Base-by-base conservation (phyloP, 2,329 filamentous ascomycete genomes). In the Penicillium vulpinum region DNA sequence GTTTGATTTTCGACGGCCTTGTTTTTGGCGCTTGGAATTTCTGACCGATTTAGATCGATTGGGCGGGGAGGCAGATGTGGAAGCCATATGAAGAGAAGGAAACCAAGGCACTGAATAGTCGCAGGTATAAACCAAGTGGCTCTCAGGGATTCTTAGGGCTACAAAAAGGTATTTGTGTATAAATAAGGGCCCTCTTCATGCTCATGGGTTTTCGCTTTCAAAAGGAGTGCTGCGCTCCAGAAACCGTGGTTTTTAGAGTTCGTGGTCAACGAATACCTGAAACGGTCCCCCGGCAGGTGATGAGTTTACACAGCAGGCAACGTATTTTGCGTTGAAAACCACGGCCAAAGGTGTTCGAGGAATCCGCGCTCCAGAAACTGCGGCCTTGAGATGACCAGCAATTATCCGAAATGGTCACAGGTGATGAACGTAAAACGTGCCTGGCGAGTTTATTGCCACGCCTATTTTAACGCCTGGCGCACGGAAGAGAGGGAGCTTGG, bases 21-120 rank as follows among this genome's bases (percentile, higher is more conserved):
- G 15, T 47, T 50, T 50, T 39, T 50, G 35, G 47, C 38, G 47
- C 35, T 18, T 41, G 6, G 38, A 50, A 22, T 50, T 50, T 41
- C 24, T 50, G 22, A 39, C 47, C 6, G 36, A 50, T 40, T n/a
- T n/a, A n/a, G n/a, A n/a, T n/a, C n/a, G n/a, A n/a, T n/a, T n/a
- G n/a, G n/a, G n/a, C n/a, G n/a, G n/a, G n/a, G n/a, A n/a, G n/a
- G n/a, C n/a, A n/a, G n/a, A n/a, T n/a, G n/a, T n/a, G n/a, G n/a
- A n/a, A n/a, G n/a, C n/a, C n/a, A n/a, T n/a, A n/a, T n/a, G n/a
- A n/a, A n/a, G n/a, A n/a, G 28, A n/a, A 45, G 29, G 7, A 26
- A 45, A 45, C 1, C 10, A 26, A 22, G 40, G 22, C 18, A 24
- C 21, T 43, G 28, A 28, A 28, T 43, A 43, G 24, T 29, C 13